Evolutionary conservation across 768 basidiomycete species (phyloP), one percentile per base, ranked within the genome.

Genomic region (Exsudoporus frostii): DNA sequence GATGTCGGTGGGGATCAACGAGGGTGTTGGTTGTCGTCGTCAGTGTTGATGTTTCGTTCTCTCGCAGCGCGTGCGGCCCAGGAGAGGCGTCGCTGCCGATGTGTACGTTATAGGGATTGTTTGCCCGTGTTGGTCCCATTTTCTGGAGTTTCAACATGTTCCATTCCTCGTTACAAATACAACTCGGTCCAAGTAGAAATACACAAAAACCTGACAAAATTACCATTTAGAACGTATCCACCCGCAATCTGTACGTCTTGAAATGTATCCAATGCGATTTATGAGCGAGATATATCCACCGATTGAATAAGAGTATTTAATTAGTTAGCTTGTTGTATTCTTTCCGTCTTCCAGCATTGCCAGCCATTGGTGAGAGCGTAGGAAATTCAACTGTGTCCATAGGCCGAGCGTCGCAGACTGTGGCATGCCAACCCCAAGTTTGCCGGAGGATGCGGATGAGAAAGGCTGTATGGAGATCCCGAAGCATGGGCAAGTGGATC

Each of bases 111-210:
- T 6, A 19, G 39, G 29, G 30, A 48, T 13, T 66, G 48, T 65
- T 65, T 65, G 45, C 55, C 42, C 4, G 10, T 67, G 64, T 65
- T 65, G 59, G 62, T 54, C 37, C 50, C 9, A 15, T 20, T 59
- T 44, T 43, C 6, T 36, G 7, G 4, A 34, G 47, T 51, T 48
- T 49, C 54, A 52, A n/a, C 22, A 32, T 13, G 24, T 15, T 40
- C 14, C 41, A 51, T 54, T 53, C 33, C 9, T 37, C 4, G 50
- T 49, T 65, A 65, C 56, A 61, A 45, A 64, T 65, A 67, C 64
- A 65, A 45, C 45, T 34, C 19, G 24, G 11, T 48, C 30, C 41
- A 51, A n/a, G 51, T 61, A 61, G 42, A 61, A 54, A 66, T 66
- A 65, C 62, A 66, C 25, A 37, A 46, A 43, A 40, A 41, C 47